Base-by-base conservation (phyloP, 2,329 filamentous ascomycete species). In the Domatiomyces globalis region DNA sequence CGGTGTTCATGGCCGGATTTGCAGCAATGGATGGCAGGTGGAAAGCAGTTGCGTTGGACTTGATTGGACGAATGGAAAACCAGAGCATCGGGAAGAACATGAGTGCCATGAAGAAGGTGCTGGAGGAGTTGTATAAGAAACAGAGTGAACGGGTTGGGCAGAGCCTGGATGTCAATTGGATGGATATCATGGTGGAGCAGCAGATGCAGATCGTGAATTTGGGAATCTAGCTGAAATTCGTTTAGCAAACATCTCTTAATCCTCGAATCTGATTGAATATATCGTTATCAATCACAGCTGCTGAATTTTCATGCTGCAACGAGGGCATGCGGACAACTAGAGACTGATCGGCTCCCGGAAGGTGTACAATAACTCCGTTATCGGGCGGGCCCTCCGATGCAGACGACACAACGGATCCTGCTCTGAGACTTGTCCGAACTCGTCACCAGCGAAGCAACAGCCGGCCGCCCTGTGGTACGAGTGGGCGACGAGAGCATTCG, bases 1-100 rank as follows among this genome's bases (percentile, higher is more conserved):
- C 76, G 0, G 56, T 78, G 0, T 78, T 79, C 59, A 69, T 79
- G 52, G 73, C 75, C 0, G 76, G 75, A 2, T 67, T 72, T 18
- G 70, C 70, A 9, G 63, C 67, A 1, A 63, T 60, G 0, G 65
- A 69, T 20, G 63, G 63, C 8, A 64, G 64, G 4, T 65, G 71
- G 18, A 74, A 77, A 59, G 64, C 66, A 49, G 65, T 68, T 56
- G 72, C 72, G 1, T 63, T 78, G 51, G 67, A 73, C n/a, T 57
- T 77, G 48, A 66, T 79, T 42, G 66, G 63, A n/a, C 63, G 60
- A 5, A 66, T 77, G 60, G 74, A 76, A 52, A 66, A 68, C 6
- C 63, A 67, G 29, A 71, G 70, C 18, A 71, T 76, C 52, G 73
- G 74, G 0, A 65, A 71, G 25, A 76, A 74, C 56, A 70, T 70